Base-by-base conservation (phyloP, 805 yeast species). In the Metschnikowia santaceciliae region DNA sequence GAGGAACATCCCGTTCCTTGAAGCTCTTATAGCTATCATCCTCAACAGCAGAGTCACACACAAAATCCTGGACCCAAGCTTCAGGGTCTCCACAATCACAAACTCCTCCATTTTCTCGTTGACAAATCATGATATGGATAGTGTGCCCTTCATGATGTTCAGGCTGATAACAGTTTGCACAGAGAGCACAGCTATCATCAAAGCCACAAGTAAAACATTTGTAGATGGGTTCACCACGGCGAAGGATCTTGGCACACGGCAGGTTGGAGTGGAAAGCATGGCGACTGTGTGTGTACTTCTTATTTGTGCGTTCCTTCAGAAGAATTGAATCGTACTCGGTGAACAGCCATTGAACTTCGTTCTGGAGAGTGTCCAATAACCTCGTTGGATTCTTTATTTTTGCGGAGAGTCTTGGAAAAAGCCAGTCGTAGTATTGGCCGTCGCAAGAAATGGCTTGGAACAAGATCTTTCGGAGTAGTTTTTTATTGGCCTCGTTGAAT, bases 51-150 rank as follows among this genome's bases (percentile, higher is more conserved):
- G 32, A 47, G 30, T 73, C 72, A 63, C 96, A 89, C 13, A 70
- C 61, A 40, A 82, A 70, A 1, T 74, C 67, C 14, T 65, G 66
- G 4, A 72, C 77, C 90, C 95, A 90, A 0, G 95, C 95, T 61
- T 88, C 96, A 0, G 83, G 80, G 61, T 90, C 96, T 3, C 96
- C 96, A 65, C 96, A 89, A 61, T 89, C 96, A 64, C 95, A 87
- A 17, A 85, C 86, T 0, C 94, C 94, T 36, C 91, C 88, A 51
- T 80, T 86, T 53, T 81, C 86, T 47, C 88, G 73, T 40, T 80
- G 80, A 51, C 85, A 79, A 6, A 87, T 81, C 37, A 81, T 74
- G 15, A 82, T 78, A 50, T 83, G 80, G 7, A 87, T 83, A 43
- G 81, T 79, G 65, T 91, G 98, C 42, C 82, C 92, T 34, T 63